Evolutionary conservation across 768 basidiomycete genomes (phyloP), one percentile per base, ranked within the genome.

Genomic region (Tricholoma flavovirens): DNA sequence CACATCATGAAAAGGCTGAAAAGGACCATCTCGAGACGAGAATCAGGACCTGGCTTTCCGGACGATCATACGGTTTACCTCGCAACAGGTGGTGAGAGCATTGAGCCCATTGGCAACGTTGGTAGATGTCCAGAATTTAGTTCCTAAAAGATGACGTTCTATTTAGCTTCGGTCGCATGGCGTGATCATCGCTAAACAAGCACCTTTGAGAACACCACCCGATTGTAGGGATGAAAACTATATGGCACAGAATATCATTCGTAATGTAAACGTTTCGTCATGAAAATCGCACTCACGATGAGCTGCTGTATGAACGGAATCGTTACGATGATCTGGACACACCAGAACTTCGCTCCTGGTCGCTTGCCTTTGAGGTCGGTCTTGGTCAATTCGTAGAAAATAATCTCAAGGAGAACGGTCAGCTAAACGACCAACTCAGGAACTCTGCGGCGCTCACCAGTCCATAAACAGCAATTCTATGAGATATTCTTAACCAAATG

Each of bases 401-500:
- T 42, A 2, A 42, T 17, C 40, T 42, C 10, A 10, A 21, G 19
- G 17, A 19, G 40, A 19, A 19, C 17, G 17, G 19, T 42, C 40
- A 42, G 40, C 7, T 3, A 42, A 19, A 42, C 9, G 19, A 42
- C 40, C 9, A 42, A 21, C 62, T 11, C 35, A 93, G 62, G 9
- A 95, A 6, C 90, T 92, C 62, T 95, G n/a, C n/a, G n/a, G n/a
- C 93, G 1, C 94, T 76, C 3, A 93, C 93, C 32, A 94, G 66
- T 63, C 88, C 89, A 54, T 1, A 40, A 12, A 42, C 17, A 42
- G 40, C 40, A 21, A 19, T 10, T 42, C 40, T 42, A 19, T 42
- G 19, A 21, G 15, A 42, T 21, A 21, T 9, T 42, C 9, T 42
- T 7, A 42, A 7, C 8, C 40, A 19, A 42, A 45, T 45, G 14